Evolutionary conservation across 805 yeast genomes (phyloP).

Genomic region (Vanderwaltozyma yarrowii): DNA sequence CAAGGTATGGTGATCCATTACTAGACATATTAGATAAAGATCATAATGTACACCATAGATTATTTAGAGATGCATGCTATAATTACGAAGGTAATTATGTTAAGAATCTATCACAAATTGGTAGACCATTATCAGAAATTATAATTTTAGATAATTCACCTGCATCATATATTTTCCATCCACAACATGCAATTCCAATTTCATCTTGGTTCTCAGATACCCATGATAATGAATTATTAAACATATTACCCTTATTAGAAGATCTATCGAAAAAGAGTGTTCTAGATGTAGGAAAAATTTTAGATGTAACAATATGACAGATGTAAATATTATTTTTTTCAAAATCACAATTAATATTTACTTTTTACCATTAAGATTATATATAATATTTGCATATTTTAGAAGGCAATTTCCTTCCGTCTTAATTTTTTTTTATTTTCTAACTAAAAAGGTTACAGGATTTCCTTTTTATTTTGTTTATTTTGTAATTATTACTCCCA

Average conservation of each 20-base stretch:
- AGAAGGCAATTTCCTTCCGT: too few species aligned
- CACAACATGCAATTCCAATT: constrained; percentile 92
- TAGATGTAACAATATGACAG: constrained; percentile 47
- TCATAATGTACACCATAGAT: constrained; percentile 70
- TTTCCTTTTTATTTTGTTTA: too few species aligned
- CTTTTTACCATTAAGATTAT: too few species aligned
- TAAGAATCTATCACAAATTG: constrained; percentile 84
- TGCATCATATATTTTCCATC: constrained; percentile 91
- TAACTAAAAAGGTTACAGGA: too few species aligned
- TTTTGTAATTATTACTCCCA: too few species aligned
- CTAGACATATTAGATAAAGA: constrained; percentile 73
- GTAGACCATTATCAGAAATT: constrained; percentile 73
- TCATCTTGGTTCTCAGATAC: constrained; percentile 97
- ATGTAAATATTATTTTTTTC: not conserved
- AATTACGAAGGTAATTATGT: constrained; percentile 89
- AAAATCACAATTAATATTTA: not conserved
- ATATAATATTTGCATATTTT: too few species aligned
- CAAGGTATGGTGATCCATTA: constrained; percentile 90
- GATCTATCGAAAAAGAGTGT: constrained; percentile 66
- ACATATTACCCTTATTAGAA: constrained; percentile 78
- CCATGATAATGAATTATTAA: constrained; percentile 88
- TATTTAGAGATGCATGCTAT: constrained; percentile 88
- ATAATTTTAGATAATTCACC: constrained; percentile 95
- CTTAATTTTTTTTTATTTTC: too few species aligned
- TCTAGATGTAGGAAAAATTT: constrained; percentile 71